Base-by-base conservation (phyloP, 2,329 filamentous ascomycete genomes). In the Phoma sp. region DNA sequence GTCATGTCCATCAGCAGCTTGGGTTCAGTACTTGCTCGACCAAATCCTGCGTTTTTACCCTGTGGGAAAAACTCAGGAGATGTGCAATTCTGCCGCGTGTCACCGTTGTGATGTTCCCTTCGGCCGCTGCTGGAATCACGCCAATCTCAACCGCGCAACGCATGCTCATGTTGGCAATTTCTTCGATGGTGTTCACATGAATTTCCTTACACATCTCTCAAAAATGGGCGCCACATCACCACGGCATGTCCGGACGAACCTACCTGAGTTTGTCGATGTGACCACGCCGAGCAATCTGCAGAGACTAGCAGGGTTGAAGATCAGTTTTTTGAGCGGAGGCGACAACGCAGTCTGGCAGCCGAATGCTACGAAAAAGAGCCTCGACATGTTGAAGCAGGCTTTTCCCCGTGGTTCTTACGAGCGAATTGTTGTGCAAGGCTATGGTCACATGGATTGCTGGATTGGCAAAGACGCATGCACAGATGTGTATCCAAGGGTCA, bases 81-180 rank as follows among this genome's bases (percentile, higher is more conserved):
- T 86, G 2, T 90, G 87, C 76, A 17, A 79, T 68, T 87, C 81
- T 57, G 82, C 83, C 2, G 79, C 79, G 47, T 89, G 87, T 74
- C 86, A 88, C 72, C 81, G 87, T 15, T 78, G 79, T 48, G 81
- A 80, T 5, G 74, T 89, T 22, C 80, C 85, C 13, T 89, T 88
- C 61, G 86, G 86, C 32, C 81, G 76, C 25, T 69, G 77, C 72
- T 90, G 86, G 86, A 85, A 82, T 65, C 87, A 89, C 71, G 69
- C 63, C 3, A 88, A 89, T 69, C 80, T 89, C 27, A 88, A 88
- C 74, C 84, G 84, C 73, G 84, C 82, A 3, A 89, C 87, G 2
- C 87, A 89, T 15, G 15, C 25, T 22, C 46, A 44, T 21, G 51
- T 62, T 5, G 48, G 44, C 31, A 33, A 81, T 29, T 85, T 88